Evolutionary conservation across 768 basidiomycete species (phyloP), one percentile per base, ranked within the genome.

Genomic region (Artomyces pyxidatus): DNA sequence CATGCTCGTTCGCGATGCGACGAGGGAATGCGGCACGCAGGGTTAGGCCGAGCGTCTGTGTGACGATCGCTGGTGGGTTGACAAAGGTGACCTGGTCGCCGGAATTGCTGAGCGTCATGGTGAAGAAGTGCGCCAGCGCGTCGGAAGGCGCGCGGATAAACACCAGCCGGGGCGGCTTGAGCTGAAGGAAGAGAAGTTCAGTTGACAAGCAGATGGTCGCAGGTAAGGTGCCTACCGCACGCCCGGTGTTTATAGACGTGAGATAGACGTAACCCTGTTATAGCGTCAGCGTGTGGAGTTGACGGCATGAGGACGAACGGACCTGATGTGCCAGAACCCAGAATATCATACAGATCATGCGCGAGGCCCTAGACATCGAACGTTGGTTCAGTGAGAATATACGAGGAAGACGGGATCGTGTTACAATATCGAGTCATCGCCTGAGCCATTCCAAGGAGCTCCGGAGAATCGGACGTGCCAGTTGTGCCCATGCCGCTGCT

Each of bases 221-320:
- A 12, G 32, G 19, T 50, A 42, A 19, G 42, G 42, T 45, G 61
- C 67, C 37, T 58, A 85, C 85, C 26, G 75, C 55, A 51, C 73
- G 74, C 28, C 74, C 76, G 6, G 74, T 71, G 55, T 79, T 80
- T 23, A 65, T 51, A 5, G 66, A 61, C 2, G 85, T 76, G 56
- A 80, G 68, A 54, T 83, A 87, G n/a, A 75, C 68, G 58, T 80
- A 88, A 30, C 86, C 86, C 85, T 88, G 57, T 22, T 39, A 16
- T 14, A 27, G 42, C 35, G n/a, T 40, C 40, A 55, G 37, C 25
- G 43, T 54, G 21, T 48, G 42, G 19, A 39, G 25, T 49, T 49
- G 51, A 56, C 50, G 52, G 43, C 52, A 32, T 41, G 22, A 53
- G 42, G 47, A 45, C 17, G 22, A 42, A 66, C 73, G 49, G 58